phyloP scores from a whole-genome alignment of 202 grass and related monocot genomes.

The Sporobolus alterniflorus region DNA sequence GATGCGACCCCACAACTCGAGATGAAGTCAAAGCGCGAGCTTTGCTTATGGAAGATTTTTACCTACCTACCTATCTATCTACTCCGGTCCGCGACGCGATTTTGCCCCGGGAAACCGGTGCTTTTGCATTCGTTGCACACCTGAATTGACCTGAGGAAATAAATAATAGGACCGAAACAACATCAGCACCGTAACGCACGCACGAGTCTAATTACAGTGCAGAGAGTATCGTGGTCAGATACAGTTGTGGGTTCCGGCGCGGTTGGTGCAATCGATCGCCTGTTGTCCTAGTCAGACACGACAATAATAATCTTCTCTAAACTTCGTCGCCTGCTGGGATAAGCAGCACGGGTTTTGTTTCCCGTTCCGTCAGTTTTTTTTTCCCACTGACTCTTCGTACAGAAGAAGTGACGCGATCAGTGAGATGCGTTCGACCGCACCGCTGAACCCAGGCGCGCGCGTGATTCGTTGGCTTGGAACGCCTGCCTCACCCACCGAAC shows the following conservation, averaged over 20 bases:
- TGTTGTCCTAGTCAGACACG: background rate
- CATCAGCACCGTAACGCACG: background rate
- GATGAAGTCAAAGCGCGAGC: background rate
- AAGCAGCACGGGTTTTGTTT: too few relatives aligned
- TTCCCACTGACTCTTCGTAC: too few relatives aligned
- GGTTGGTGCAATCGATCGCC: background rate
- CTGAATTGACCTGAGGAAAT: background rate
- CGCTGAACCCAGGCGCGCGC: background rate
- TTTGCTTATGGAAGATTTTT: too few relatives aligned
- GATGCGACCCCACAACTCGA: too few relatives aligned
- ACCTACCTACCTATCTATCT: too few relatives aligned
- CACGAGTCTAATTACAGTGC: background rate
- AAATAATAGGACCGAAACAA: background rate
- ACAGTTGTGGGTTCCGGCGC: background rate
- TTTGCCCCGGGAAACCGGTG: background rate
- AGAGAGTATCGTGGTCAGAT: background rate
- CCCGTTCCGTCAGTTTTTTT: too few relatives aligned
- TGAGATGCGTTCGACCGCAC: background rate
- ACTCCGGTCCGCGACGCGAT: background rate
- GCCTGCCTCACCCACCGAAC: slow-evolving; percentile 27
- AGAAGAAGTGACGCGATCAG: background rate
- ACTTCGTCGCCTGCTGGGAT: too few relatives aligned
- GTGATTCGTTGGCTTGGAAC: too few relatives aligned
- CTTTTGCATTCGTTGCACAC: background rate
- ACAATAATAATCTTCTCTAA: background rate